phyloP scores from a whole-genome alignment of 1,284 basidiomycete species.

The Polyporus tsugae region DNA sequence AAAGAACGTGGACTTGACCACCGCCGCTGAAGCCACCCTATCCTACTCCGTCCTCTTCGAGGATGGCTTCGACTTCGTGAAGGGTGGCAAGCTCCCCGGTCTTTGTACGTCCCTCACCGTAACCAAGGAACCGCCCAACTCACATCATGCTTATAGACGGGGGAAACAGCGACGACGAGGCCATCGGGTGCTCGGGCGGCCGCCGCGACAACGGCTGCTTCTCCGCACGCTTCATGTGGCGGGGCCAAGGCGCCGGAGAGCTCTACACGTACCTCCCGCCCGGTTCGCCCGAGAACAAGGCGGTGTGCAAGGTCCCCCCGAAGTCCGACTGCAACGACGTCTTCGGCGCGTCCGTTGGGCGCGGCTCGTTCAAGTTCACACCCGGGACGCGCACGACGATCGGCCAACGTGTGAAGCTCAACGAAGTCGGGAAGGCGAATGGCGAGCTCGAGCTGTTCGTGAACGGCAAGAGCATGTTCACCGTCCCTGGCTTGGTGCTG shows the following conservation, averaged over 20 bases:
- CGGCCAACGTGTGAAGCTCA: conserved; percentile 66
- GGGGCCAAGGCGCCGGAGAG: conserved; percentile 58
- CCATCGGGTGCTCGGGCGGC: conserved; percentile 60
- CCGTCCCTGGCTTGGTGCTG: conserved; percentile 57
- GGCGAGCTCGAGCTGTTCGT: conserved; percentile 65
- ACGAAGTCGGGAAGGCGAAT: conserved; percentile 62
- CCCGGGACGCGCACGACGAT: conserved; percentile 69
- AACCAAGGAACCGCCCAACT: neutral
- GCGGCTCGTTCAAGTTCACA: conserved; percentile 72
- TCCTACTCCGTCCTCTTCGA: conserved; percentile 70
- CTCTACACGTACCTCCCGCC: conserved; percentile 68
- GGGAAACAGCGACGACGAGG: conserved; percentile 53
- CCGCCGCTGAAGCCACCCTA: conserved; percentile 59
- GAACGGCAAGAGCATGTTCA: conserved; percentile 65
- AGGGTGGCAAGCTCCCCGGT: conserved; percentile 45
- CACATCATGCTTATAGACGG: conserved; percentile 48
- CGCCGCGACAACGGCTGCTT: conserved; percentile 56
- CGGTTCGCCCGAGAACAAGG: conserved; percentile 63
- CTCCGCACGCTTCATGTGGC: conserved; percentile 68
- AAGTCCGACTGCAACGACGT: conserved; percentile 64
- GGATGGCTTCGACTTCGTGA: conserved; percentile 52
- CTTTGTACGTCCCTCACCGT: conserved; percentile 37
- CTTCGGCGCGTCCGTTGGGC: conserved; percentile 77
- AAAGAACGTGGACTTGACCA: conserved; percentile 52
- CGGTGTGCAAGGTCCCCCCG: conserved; percentile 60